Percentiles rank a stretch among this genome's conserved stretches.
Evolutionary conservation across 2,329 filamentous ascomycete genomes (phyloP).

Genomic region (Alternaria ethzedia): DNA sequence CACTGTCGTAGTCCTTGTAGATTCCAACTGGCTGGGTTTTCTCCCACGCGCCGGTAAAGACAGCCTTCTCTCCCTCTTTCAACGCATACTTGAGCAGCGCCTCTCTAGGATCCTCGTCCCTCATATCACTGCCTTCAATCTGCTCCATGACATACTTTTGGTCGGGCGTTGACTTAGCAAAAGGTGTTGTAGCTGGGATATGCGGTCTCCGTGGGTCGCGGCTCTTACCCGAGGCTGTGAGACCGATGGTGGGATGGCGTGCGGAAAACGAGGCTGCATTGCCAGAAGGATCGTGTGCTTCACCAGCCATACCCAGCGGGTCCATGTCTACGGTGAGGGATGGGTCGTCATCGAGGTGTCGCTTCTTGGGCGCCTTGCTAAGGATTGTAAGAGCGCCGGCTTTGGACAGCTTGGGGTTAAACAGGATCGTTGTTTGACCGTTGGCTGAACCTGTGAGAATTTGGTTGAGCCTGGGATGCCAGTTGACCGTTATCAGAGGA

Average conservation of each 20-base stretch:
- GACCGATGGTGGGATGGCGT: conserved; percentile 72
- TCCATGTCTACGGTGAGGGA: conserved; percentile 76
- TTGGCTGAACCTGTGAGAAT: conserved; percentile 94
- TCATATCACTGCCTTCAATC: conserved; percentile 88
- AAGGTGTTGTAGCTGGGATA: conserved; percentile 83
- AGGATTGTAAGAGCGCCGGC: conserved; percentile 88
- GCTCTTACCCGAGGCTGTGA: conserved; percentile 78
- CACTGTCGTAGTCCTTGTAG: conserved; percentile 87
- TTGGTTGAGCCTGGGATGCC: conserved; percentile 95
- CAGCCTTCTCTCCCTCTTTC: conserved; percentile 86
- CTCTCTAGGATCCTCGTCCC: conserved; percentile 94
- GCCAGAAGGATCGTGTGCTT: conserved; percentile 71
- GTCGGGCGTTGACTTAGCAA: conserved; percentile 88
- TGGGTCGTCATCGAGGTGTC: conserved; percentile 93
- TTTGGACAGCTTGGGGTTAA: conserved; percentile 81
- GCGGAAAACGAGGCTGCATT: conserved; percentile 62
- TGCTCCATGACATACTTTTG: conserved; percentile 86
- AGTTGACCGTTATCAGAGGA: conserved; percentile 81
- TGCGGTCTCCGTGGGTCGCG: conserved; percentile 85
- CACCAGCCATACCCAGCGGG: conserved; percentile 79
- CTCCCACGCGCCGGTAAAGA: conserved; percentile 94
- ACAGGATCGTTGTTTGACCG: conserved; percentile 86
- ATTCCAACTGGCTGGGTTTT: conserved; percentile 90
- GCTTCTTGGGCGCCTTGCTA: conserved; percentile 90
- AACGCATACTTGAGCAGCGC: conserved; percentile 94